A percentile compares a stretch with the other conserved stretches of the same genome.
Conservation (phyloP, 345 rosid species). For the Arabidopsis suecica region DNA sequence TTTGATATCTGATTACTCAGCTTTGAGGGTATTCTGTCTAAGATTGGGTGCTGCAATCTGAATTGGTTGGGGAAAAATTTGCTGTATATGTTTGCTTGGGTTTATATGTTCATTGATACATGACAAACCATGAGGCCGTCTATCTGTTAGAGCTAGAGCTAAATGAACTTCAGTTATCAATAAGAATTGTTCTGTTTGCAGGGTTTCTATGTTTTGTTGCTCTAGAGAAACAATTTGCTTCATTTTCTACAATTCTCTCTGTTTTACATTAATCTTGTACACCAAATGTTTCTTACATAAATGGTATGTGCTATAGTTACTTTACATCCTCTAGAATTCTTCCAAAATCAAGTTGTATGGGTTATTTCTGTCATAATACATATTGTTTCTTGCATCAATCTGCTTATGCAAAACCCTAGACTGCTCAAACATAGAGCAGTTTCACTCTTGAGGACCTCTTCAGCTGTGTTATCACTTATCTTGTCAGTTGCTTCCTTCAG, state of each 20-base stretch:
- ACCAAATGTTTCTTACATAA: slow-evolving; percentile 22
- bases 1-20: neutral
- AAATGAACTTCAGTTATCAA: neutral
- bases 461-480: slow-evolving; percentile 45
- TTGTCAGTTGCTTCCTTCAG: slow-evolving; percentile 42
- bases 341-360: slow-evolving; percentile 55
- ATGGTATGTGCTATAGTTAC: slow-evolving; percentile 14
- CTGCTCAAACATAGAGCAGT: slow-evolving; percentile 51
- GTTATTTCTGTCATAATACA: slow-evolving; percentile 53
- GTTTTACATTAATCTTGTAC: slow-evolving; percentile 29
- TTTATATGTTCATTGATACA: neutral
- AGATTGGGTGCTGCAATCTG: neutral
- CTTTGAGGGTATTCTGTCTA: neutral
- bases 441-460: slow-evolving; percentile 50
- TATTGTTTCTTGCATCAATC: slow-evolving; percentile 56
- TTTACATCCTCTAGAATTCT: neutral
- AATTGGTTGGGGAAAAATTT: neutral
- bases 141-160: too few species aligned
- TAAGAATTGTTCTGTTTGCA: neutral
- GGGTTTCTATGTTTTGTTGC: neutral
- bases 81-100: neutral
- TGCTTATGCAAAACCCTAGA: slow-evolving; percentile 62
- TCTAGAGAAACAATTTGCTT: neutral
- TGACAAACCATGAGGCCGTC: neutral
- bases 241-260: slow-evolving; percentile 5